Evolutionary conservation across 2,329 filamentous ascomycete species (phyloP).

Genomic region (Arthrinium phaeospermum): DNA sequence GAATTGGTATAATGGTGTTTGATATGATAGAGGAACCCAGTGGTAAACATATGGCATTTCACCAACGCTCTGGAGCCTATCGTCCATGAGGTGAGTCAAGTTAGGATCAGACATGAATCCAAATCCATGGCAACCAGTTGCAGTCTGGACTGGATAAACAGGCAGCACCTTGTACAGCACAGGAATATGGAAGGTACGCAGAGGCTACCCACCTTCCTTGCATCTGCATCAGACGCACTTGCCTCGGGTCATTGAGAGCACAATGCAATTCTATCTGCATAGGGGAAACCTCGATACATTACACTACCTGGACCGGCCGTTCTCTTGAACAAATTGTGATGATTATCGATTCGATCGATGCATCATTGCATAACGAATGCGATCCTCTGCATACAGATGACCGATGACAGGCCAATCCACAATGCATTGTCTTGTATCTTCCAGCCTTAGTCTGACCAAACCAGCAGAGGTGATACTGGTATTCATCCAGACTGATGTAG

Average conservation of each 20-base stretch:
- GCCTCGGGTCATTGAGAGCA: not conserved
- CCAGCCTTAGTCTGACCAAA: not conserved
- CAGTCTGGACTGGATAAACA: not conserved
- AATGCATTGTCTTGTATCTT: not conserved
- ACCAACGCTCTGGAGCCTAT: not conserved
- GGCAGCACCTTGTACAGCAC: not conserved
- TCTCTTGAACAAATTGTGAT: too few species aligned
- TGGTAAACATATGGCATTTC: not conserved
- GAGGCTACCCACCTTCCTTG: not conserved
- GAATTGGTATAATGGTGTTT: not conserved
- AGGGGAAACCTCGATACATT: too few species aligned
- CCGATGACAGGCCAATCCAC: too few species aligned
- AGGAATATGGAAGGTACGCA: not conserved
- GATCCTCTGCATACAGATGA: too few species aligned
- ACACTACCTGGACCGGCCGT: too few species aligned
- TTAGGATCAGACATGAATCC: not conserved
- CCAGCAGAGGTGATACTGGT: too few species aligned
- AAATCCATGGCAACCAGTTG: not conserved
- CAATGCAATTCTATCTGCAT: too few species aligned
- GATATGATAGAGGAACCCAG: not conserved
- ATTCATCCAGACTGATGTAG: too few species aligned
- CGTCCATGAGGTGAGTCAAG: not conserved
- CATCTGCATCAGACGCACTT: not conserved
- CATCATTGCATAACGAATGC: too few species aligned
- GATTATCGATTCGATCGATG: too few species aligned